A percentile compares a stretch with the other conserved stretches of the same genome.
These are phyloP conservation scores for Naganishia liquefaciens DNA, from an alignment of 1,284 basidiomycete species.

Conservation along the genomic window DNA sequence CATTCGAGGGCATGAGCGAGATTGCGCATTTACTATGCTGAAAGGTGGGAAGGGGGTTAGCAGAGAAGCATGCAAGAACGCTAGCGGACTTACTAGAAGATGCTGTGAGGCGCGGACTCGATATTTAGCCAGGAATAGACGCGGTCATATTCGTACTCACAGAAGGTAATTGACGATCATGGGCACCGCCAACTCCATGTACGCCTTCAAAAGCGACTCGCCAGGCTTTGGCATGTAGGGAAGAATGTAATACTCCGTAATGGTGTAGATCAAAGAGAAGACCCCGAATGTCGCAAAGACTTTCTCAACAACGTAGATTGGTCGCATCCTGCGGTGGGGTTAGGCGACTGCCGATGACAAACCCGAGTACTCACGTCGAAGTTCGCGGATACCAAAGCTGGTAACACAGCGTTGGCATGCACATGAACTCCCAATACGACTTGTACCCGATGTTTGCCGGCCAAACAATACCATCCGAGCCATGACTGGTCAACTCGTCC, in stretches of 20 bases:
- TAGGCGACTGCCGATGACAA: constrained; percentile 2
- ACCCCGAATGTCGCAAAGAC: constrained; percentile 92
- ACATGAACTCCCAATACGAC: constrained; percentile 84
- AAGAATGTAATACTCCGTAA: constrained; percentile 91
- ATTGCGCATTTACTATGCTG: constrained; percentile 10
- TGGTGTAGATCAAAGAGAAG: constrained; percentile 82
- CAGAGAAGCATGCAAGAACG: neutral
- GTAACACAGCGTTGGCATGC: constrained; percentile 92
- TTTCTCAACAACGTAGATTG: constrained; percentile 91
- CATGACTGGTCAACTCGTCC: constrained; percentile 72
- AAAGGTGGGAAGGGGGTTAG: constrained; percentile 59
- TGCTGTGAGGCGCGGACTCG: constrained; percentile 37
- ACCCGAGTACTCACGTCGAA: constrained; percentile 60
- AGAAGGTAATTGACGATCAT: constrained; percentile 71
- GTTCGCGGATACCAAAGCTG: constrained; percentile 94
- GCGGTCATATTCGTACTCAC: constrained; percentile 34
- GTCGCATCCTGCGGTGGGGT: constrained; percentile 67
- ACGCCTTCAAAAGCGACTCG: constrained; percentile 69
- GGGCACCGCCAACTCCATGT: constrained; percentile 85
- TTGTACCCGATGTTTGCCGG: constrained; percentile 80
- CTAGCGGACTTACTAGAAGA: constrained; percentile 48
- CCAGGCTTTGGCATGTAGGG: constrained; percentile 69
- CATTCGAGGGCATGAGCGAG: neutral
- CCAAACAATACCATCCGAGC: constrained; percentile 65
- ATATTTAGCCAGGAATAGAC: neutral